phyloP scores from a whole-genome alignment of 768 basidiomycete genomes.

The Amanita molliuscula region DNA sequence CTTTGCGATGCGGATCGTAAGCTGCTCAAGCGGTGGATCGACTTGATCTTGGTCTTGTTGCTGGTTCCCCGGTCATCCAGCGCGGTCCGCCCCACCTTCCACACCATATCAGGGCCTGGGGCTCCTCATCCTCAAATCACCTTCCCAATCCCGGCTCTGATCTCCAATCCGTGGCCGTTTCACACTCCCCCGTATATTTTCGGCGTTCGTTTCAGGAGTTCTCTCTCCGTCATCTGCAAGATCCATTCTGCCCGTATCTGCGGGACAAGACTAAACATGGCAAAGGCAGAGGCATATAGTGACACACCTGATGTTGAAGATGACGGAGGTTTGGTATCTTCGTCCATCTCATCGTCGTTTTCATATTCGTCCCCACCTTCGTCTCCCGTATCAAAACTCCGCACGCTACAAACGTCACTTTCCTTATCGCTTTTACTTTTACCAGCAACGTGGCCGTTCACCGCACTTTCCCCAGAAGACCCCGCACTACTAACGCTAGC shows the following conservation, averaged over 20 bases:
- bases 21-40: too few species aligned
- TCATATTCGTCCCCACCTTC: constrained; percentile 12
- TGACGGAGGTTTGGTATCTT: constrained; percentile 8
- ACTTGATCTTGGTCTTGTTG: background rate
- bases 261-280: background rate
- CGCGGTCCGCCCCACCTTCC: background rate
- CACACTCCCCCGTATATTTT: background rate
- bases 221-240: constrained; percentile 11
- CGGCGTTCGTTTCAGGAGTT: constrained; percentile 13
- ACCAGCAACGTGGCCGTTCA: constrained; percentile 13
- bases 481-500: constrained; percentile 11
- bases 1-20: background rate
- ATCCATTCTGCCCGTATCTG: constrained; percentile 1
- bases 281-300: background rate
- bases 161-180: background rate
- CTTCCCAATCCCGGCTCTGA: constrained; percentile 3
- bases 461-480: constrained; percentile 1
- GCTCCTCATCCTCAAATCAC: constrained; percentile 14
- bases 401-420: constrained; percentile 7
- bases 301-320: constrained; percentile 9
- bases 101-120: constrained; percentile 8
- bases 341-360: constrained; percentile 15
- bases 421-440: constrained; percentile 7
- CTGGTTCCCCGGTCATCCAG: background rate
- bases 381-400: constrained; percentile 9